phyloP scores from a whole-genome alignment of 345 rosid species.

The Microthlaspi erraticum region DNA sequence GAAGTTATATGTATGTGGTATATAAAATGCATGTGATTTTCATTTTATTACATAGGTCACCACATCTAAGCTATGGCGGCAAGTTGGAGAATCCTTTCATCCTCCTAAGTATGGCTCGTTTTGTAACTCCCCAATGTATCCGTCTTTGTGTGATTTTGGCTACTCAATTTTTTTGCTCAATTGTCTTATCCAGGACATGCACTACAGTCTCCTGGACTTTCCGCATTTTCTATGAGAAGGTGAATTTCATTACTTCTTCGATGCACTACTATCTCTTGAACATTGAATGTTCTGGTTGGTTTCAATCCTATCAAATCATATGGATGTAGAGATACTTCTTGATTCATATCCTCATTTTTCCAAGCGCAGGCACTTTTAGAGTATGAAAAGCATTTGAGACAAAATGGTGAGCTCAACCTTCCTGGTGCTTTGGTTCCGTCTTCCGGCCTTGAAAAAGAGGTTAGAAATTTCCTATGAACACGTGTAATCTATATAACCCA shows the following conservation, averaged over 20 bases:
- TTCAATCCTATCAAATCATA: slow-evolving; percentile 1
- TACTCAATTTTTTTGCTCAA: not conserved
- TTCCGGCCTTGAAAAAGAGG: slow-evolving; percentile 75
- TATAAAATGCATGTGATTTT: not conserved
- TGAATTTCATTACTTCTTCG: no score
- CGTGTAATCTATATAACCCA: slow-evolving; percentile 3
- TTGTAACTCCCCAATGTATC: slow-evolving; percentile 4
- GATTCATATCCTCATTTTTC: slow-evolving; percentile 33
- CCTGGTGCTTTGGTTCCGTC: slow-evolving; percentile 61
- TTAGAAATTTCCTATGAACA: slow-evolving; percentile 22
- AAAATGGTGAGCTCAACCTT: slow-evolving; percentile 76
- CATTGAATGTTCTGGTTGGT: slow-evolving; percentile 15
- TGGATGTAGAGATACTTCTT: slow-evolving; percentile 1
- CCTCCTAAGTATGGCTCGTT: slow-evolving; percentile 85
- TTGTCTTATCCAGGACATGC: slow-evolving; percentile 70
- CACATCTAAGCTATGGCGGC: slow-evolving; percentile 85
- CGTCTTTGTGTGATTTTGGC: slow-evolving; percentile 1
- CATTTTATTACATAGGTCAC: slow-evolving; percentile 67
- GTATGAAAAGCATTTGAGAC: slow-evolving; percentile 74
- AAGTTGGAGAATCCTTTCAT: slow-evolving; percentile 96
- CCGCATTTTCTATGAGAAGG: slow-evolving; percentile 96
- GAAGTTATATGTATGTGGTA: slow-evolving; percentile 20
- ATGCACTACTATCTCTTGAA: slow-evolving; percentile 5
- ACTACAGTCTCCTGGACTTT: slow-evolving; percentile 98
- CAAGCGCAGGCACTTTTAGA: slow-evolving; percentile 76